These are phyloP conservation scores for Chrysosphaeria jannelii DNA, from an alignment of 2,329 filamentous ascomycete species.

Conservation along the genomic window DNA sequence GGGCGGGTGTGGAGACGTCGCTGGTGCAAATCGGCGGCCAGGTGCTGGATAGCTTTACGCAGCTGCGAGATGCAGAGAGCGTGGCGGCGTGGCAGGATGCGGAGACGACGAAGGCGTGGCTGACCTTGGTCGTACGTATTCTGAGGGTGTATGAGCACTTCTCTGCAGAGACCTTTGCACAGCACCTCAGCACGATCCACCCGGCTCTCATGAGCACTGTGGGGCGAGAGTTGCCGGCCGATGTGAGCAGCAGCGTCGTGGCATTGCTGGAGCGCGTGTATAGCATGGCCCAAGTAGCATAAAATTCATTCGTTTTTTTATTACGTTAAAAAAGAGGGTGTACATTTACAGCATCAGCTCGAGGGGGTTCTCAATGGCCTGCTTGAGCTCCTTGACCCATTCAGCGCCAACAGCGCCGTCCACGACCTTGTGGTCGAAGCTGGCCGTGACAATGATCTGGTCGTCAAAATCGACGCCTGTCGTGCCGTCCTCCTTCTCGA, in stretches of 20 bases:
- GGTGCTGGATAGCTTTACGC: constrained; percentile 67
- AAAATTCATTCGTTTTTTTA: too few species aligned
- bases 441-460: constrained; percentile 79
- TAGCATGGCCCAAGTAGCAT: too few species aligned
- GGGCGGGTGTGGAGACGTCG: constrained; percentile 64
- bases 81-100: too few species aligned
- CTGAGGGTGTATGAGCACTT: constrained; percentile 72
- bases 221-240: constrained; percentile 47
- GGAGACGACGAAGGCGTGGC: constrained; percentile 82
- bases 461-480: constrained; percentile 67
- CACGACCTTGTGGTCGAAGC: constrained; percentile 97
- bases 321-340: too few species aligned
- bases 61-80: too few species aligned
- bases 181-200: constrained; percentile 60
- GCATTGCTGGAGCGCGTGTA: constrained; percentile 50
- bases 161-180: constrained; percentile 54
- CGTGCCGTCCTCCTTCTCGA: constrained; percentile 57
- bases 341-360: constrained; percentile 74
- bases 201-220: constrained; percentile 61
- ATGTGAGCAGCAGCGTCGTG: constrained; percentile 52
- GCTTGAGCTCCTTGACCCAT: constrained; percentile 93
- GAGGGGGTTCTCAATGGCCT: constrained; percentile 87
- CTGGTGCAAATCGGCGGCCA: constrained; percentile 86
- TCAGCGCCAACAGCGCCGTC: constrained; percentile 90
- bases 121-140: constrained; percentile 88